Evolutionary conservation across 2,329 filamentous ascomycete species (phyloP), one percentile per base, ranked within the genome.

Genomic region (Capronia americana): DNA sequence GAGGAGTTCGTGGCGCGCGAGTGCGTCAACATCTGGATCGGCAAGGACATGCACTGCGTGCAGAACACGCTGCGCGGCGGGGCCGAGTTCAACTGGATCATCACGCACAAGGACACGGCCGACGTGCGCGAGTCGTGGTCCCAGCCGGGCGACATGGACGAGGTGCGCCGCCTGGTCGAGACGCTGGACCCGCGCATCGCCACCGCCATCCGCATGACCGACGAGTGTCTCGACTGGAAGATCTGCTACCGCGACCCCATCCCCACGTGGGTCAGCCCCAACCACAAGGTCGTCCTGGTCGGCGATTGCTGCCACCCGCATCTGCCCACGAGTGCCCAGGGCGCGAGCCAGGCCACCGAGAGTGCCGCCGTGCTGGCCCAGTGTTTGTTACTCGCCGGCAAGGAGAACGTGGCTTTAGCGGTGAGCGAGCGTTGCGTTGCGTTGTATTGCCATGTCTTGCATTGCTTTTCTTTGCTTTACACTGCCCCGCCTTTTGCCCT

Each of bases 41-140:
- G 83, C 0, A 80, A 80, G 3, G 84, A 86, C 72, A 80, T 86
- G 54, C 67, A 82, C 80, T 12, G 84, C 81, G 5, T 81, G 79
- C 1, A 80, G 85, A 68, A 85, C 85, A 74, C 78, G 78, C 53
- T 83, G 81, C n/a, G 78, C 79, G 61, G 83, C 84, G 69, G 82
- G 77, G 64, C 58, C 17, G 70, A 71, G 56, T 70, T 70, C 57
- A 70, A 69, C 61, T 86, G 84, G 84, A 84, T 85, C n/a, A 82
- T 83, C 60, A 86, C 85, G 32, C 85, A 86, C 73, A 81, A 78
- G 70, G 80, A 81, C 66, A 57, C 64, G 23, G 70, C 69, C 51
- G 69, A 86, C 70, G 85, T 86, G 65, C 79, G 84, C 63, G 85
- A 87, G 74, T 84, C 83, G 0, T 86, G 83, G 83, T 83, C 80